Conservation (phyloP, 768 basidiomycete genomes). For the Boletus sp. region DNA sequence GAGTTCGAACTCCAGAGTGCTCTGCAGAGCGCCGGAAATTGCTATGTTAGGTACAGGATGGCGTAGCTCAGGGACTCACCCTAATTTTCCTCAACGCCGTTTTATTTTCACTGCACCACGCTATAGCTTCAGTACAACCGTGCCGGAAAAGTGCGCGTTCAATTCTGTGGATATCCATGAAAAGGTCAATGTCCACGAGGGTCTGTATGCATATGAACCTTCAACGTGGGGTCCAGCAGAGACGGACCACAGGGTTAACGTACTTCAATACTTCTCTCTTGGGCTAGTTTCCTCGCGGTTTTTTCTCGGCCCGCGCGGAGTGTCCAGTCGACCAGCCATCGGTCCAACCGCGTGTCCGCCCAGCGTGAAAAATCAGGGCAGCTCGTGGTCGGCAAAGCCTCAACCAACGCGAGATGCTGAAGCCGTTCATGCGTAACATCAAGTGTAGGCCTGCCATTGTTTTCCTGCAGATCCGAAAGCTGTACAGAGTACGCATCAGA, state of each 20-base stretch:
- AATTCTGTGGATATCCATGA: slow-evolving; percentile 84
- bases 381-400: slow-evolving; percentile 50
- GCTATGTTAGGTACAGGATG: slow-evolving; percentile 9
- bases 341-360: slow-evolving; percentile 77
- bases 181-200: slow-evolving; percentile 88
- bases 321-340: slow-evolving; percentile 94
- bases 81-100: slow-evolving; percentile 88
- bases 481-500: slow-evolving; percentile 26
- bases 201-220: slow-evolving; percentile 44
- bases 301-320: slow-evolving; percentile 75
- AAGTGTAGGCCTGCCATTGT: slow-evolving; percentile 54
- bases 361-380: slow-evolving; percentile 67
- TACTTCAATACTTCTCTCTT: slow-evolving; percentile 79
- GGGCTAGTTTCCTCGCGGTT: slow-evolving; percentile 75
- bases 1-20: slow-evolving; percentile 93
- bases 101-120: slow-evolving; percentile 97
- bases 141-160: slow-evolving; percentile 73
- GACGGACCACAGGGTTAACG: slow-evolving; percentile 28
- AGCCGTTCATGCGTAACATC: slow-evolving; percentile 74
- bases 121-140: slow-evolving; percentile 85
- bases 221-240: slow-evolving; percentile 18
- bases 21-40: slow-evolving; percentile 47
- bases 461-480: slow-evolving; percentile 51
- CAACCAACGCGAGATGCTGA: slow-evolving; percentile 65
- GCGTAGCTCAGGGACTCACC: slow-evolving; percentile 39